Base-by-base conservation (phyloP, 108 stramenopile genomes). In the Cyclostephanos tholiformis region DNA sequence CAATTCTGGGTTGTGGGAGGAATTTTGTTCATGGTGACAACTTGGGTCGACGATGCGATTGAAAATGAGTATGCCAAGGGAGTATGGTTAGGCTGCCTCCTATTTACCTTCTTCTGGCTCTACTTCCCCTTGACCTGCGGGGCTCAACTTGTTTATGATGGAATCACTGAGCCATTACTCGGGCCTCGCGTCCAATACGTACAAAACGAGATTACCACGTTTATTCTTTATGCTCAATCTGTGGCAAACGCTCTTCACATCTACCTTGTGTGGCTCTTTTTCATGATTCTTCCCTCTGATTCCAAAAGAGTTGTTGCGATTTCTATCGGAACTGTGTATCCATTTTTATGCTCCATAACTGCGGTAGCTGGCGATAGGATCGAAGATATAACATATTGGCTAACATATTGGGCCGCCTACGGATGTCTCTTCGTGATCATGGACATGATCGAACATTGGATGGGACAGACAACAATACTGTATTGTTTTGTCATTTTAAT, bases 401-500 rank as follows among this genome's bases (percentile, higher is more conserved):
- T 85, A 6, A 86, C 85, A 6, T 88, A 88, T 60, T 88, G 87
- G 84, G 44, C 62, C 17, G 70, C 65, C 4, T 88, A 82, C 25
- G 79, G 80, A 43, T 70, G 73, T 32, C 71, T 88, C 25, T 88
- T 84, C 50, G 23, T 86, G 20, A 62, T 82, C 12, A 86, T 88
- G 83, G 80, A 84, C 52, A 62, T 75, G 16, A 27, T 38, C n/a
- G 88, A 89, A 57, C 81, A 51, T 14, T 85, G 64, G n/a, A 9
- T 89, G 25, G 88, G 88, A 41, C 57, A 57, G 16, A 86, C 86
- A 62, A 72, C 82, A 50, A 86, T 84, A 8, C 86, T 89, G 63
- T 87, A 86, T 59, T 75, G 78, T 0, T 50, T 86, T 36, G 53
- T 84, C 41, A 72, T 86, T 27, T 73, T 83, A 5, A 59, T 69